Evolutionary conservation across 1,284 basidiomycete genomes (phyloP).

Genomic region (Cystobasidiaceae sp.): DNA sequence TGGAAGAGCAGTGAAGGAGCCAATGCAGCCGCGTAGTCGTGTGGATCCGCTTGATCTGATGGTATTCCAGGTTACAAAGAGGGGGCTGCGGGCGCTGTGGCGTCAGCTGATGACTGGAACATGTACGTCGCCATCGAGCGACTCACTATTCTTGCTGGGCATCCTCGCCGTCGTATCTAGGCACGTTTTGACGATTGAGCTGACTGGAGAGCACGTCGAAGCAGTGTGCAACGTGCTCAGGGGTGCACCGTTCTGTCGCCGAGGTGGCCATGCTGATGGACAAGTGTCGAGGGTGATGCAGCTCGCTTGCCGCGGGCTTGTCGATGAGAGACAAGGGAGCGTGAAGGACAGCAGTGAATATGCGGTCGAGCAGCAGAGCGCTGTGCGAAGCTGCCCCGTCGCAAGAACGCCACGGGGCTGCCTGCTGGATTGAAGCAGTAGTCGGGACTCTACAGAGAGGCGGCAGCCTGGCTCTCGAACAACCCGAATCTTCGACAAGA

Average conservation of each 20-base stretch:
- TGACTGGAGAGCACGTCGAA: constrained; percentile 51
- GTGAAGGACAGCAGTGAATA: too few species aligned
- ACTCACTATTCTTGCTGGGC: constrained; percentile 37
- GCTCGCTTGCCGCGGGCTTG: background rate
- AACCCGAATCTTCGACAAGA: too few species aligned
- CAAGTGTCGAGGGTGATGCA: background rate
- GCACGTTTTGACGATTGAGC: constrained; percentile 36
- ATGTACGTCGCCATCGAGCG: background rate
- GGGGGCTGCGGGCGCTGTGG: constrained; percentile 58
- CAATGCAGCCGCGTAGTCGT: constrained; percentile 87
- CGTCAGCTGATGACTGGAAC: background rate
- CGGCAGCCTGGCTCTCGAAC: too few species aligned
- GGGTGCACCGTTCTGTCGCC: background rate
- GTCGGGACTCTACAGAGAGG: too few species aligned
- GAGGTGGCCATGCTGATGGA: background rate
- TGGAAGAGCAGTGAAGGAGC: constrained; percentile 76
- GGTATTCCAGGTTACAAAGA: constrained; percentile 96
- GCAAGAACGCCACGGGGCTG: too few species aligned
- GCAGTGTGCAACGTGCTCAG: constrained; percentile 52
- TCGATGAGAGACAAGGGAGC: too few species aligned
- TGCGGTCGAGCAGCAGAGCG: too few species aligned
- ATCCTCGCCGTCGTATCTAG: constrained; percentile 40
- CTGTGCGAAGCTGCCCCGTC: too few species aligned
- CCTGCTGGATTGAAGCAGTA: too few species aligned
- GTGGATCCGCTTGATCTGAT: constrained; percentile 49